phyloP scores from a whole-genome alignment of 2,329 filamentous ascomycete genomes.

The Aspergillus neoniger region DNA sequence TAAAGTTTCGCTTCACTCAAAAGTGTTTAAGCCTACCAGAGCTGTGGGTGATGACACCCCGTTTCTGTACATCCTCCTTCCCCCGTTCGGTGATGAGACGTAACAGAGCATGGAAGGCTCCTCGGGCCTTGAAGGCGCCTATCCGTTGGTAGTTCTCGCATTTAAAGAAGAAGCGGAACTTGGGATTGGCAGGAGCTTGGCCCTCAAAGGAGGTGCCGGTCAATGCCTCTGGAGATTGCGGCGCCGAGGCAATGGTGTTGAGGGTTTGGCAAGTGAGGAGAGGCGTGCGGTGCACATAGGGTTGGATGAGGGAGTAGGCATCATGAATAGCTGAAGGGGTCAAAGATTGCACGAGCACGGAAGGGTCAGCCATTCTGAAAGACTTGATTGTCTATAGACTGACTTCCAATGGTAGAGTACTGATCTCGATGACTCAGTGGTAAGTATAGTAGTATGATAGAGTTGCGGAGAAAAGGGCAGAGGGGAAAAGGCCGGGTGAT shows the following conservation, averaged over 20 bases:
- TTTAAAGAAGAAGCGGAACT: constrained; percentile 83
- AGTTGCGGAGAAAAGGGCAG: background rate
- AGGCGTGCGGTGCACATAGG: constrained; percentile 79
- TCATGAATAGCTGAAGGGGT: constrained; percentile 69
- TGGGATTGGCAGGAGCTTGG: constrained; percentile 62
- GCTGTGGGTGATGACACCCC: constrained; percentile 86
- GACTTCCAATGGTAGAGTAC: too few species aligned
- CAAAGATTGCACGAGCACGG: constrained; percentile 50
- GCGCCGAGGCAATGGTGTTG: constrained; percentile 70
- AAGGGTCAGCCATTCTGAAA: constrained; percentile 46
- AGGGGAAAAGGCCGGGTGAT: background rate
- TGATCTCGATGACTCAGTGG: too few species aligned
- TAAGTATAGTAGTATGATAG: background rate
- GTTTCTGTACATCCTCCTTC: constrained; percentile 61
- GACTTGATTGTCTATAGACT: background rate
- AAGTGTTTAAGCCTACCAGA: constrained; percentile 60
- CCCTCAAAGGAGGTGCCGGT: constrained; percentile 60
- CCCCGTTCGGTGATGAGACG: constrained; percentile 65
- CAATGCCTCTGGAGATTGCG: constrained; percentile 59
- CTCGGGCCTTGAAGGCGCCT: constrained; percentile 89
- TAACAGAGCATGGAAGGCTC: constrained; percentile 83
- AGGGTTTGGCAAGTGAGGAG: constrained; percentile 78
- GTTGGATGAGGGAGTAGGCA: constrained; percentile 72
- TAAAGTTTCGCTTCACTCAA: background rate
- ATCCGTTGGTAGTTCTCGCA: constrained; percentile 90